phyloP scores from a whole-genome alignment of 1,139 yeast species.

The Diutina catenulata region DNA sequence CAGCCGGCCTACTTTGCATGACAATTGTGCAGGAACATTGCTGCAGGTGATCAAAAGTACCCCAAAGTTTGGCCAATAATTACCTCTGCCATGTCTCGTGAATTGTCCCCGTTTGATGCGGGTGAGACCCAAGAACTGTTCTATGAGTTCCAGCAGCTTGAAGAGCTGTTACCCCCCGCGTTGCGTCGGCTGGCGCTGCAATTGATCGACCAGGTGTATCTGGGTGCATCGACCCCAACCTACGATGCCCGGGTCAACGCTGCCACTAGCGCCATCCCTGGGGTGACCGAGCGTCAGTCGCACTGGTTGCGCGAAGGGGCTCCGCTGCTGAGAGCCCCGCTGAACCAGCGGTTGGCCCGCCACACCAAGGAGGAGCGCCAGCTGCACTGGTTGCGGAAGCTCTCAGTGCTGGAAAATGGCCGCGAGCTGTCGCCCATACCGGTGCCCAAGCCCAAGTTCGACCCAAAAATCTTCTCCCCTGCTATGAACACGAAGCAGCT shows the following conservation, averaged over 20 bases:
- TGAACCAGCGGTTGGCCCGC: slow-evolving; percentile 4
- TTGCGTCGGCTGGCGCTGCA: slow-evolving; percentile 31
- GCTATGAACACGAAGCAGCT: slow-evolving; percentile 53
- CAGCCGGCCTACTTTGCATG: too few relatives aligned
- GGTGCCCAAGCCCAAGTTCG: slow-evolving; percentile 35
- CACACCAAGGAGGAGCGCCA: slow-evolving; percentile 7
- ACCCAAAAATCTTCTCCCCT: slow-evolving; percentile 40
- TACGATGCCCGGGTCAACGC: slow-evolving; percentile 7
- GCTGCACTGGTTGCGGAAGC: slow-evolving; percentile 18
- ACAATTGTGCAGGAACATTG: too few relatives aligned
- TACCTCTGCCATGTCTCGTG: too few relatives aligned
- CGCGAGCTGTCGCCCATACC: slow-evolving; percentile 40
- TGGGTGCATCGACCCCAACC: slow-evolving; percentile 8
- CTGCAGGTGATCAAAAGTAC: too few relatives aligned
- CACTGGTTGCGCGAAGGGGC: not conserved
- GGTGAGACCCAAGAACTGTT: slow-evolving; percentile 12
- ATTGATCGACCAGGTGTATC: slow-evolving; percentile 17
- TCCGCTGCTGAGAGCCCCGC: not conserved
- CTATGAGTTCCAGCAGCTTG: slow-evolving; percentile 31
- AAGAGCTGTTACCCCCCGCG: slow-evolving; percentile 32
- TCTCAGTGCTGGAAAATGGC: slow-evolving; percentile 24
- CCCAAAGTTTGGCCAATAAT: too few relatives aligned
- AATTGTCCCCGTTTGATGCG: too few relatives aligned
- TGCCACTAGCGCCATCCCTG: slow-evolving; percentile 7
- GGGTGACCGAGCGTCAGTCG: slow-evolving; percentile 7